These are phyloP conservation scores for Royoungia palumana DNA, from an alignment of 768 basidiomycete genomes.

Conservation along the genomic window DNA sequence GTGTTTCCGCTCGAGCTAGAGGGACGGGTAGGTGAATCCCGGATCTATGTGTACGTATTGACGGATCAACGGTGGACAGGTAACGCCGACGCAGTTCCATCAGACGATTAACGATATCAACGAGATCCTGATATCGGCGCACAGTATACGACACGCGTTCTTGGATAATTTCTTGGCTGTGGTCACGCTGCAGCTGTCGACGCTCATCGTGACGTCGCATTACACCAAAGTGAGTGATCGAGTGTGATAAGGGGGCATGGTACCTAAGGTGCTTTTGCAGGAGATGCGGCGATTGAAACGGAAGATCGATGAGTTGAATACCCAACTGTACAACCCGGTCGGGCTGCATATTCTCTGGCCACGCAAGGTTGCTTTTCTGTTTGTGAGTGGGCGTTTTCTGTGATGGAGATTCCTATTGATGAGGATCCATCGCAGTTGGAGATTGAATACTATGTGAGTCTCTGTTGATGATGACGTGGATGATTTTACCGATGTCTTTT, in stretches of 20 bases:
- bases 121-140: conserved; percentile 79
- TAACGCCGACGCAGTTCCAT: conserved; percentile 87
- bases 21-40: conserved; percentile 63
- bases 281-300: conserved; percentile 69
- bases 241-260: neutral
- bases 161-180: conserved; percentile 79
- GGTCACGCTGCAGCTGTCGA: conserved; percentile 76
- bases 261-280: conserved; percentile 38
- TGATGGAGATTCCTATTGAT: neutral
- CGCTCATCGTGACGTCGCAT: conserved; percentile 65
- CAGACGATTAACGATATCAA: conserved; percentile 92
- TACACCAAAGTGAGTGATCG: conserved; percentile 66
- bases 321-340: conserved; percentile 72
- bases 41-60: neutral
- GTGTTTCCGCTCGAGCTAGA: conserved; percentile 91
- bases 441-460: conserved; percentile 88
- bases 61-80: conserved; percentile 40
- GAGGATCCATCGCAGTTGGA: conserved; percentile 61
- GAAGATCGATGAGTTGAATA: conserved; percentile 67
- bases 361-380: conserved; percentile 80
- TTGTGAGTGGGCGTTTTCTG: conserved; percentile 56
- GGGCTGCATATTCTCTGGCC: conserved; percentile 91
- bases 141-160: conserved; percentile 69
- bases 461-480: neutral
- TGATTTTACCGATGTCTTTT: neutral